Base-by-base conservation (phyloP, 495 filamentous ascomycete genomes). In the Neurospora tetrasperma region DNA sequence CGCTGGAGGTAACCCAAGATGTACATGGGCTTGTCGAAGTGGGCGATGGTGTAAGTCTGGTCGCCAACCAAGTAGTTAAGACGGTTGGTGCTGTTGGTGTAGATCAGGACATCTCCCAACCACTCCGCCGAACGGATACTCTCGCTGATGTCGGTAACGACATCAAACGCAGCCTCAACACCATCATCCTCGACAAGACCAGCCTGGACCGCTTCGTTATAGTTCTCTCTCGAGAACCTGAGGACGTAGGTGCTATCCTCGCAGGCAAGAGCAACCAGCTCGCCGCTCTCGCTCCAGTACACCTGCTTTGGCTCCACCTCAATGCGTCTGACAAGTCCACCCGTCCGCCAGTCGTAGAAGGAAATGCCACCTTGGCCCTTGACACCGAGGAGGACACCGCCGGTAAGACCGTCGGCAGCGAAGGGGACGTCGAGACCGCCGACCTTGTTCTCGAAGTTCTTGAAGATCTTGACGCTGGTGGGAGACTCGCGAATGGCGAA, bases 91-190 rank as follows among this genome's bases (percentile, higher is more conserved):
- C 89, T 90, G 85, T 94, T 98, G 39, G 96, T 98, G 86, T 98
- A 99, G 79, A 98, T 94, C 85, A 99, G 96, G 84, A 94, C 97
- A 82, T 99, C 96, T 35, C 96, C 96, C 72, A 99, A 91, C 96
- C 96, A 99, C 83, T 96, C 90, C 66, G 94, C 96, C n/a, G 96
- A 97, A 69, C 92, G 90, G 62, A 98, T 93, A 74, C 90, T 92
- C 84, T 99, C 96, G 73, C 92, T 94, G 80, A 98, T 94, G 78
- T 98, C 96, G 31, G 94, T 96, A 69, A 98, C 90, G 43, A 97
- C 90, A 75, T 98, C 96, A 77, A 99, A 97, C 27, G 96, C 96
- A n/a, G 93, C 88, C 83, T 99, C 96, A 54, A 98, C 96, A 68
- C 96, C 96, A 82, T 99, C 96, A 71, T 98, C 96, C 72, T 98